These are phyloP conservation scores for Mangifera indica DNA, from an alignment of 345 rosid genomes.

Conservation along the genomic window DNA sequence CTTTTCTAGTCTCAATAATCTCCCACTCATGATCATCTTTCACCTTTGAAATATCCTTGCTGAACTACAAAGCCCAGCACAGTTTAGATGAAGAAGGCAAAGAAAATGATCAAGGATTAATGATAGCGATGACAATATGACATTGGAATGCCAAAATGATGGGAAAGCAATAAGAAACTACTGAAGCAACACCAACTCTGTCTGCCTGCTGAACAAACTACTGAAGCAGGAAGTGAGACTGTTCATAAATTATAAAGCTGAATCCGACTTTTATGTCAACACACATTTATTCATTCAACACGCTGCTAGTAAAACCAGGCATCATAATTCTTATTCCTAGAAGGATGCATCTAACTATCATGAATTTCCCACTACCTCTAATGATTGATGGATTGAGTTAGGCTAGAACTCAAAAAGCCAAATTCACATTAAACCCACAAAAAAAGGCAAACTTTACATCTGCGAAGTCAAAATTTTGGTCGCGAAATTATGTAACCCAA, in stretches of 20 bases:
- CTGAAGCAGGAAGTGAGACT: neutral
- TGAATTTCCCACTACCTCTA: no score
- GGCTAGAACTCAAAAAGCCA: no score
- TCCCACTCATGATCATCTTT: constrained; percentile 93
- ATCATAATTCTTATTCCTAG: no score
- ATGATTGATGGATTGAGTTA: no score
- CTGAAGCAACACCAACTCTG: neutral
- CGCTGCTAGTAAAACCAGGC: no score
- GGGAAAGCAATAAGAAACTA: neutral
- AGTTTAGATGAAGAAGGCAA: constrained; percentile 21
- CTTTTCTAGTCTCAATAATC: constrained; percentile 72
- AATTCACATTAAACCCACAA: no score
- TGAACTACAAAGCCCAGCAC: constrained; percentile 38
- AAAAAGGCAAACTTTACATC: no score
- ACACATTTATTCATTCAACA: no score
- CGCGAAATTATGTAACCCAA: neutral
- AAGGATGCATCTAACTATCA: no score
- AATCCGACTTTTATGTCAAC: no score
- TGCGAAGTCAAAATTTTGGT: no score
- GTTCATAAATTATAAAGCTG: no score
- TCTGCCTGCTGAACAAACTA: neutral
- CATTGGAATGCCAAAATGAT: constrained; percentile 1
- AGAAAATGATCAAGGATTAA: neutral
- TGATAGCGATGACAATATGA: neutral
- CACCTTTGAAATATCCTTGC: constrained; percentile 87